Conservation (phyloP, 2,329 filamentous ascomycete genomes). For the Capronia americana region DNA sequence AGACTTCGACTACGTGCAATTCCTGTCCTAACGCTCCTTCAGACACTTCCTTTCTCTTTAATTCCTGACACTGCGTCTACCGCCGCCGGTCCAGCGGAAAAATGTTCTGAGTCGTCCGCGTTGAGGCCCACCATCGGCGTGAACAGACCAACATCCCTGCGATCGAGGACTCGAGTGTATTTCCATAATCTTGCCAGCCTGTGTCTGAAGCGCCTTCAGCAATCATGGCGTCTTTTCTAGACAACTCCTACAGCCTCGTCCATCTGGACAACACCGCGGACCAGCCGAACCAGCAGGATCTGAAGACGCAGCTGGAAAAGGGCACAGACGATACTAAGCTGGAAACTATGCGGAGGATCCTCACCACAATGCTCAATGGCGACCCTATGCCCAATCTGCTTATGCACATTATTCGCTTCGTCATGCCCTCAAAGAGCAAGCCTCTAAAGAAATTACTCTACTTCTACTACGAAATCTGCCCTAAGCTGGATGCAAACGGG, state of each 20-base stretch:
- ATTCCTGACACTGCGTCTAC: background rate
- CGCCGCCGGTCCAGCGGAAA: background rate
- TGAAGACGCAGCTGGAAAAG: constrained; percentile 92
- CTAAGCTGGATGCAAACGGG: constrained; percentile 87
- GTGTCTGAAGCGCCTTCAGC: constrained; percentile 3
- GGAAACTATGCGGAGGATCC: constrained; percentile 93
- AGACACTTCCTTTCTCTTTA: constrained; percentile 1
- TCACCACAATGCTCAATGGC: constrained; percentile 94
- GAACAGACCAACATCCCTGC: constrained; percentile 4
- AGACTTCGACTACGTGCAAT: constrained; percentile 4
- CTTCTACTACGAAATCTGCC: constrained; percentile 95
- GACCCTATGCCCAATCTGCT: constrained; percentile 93
- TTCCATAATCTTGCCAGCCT: background rate
- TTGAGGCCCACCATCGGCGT: constrained; percentile 9
- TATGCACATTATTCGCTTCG: constrained; percentile 99
- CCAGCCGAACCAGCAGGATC: constrained; percentile 85
- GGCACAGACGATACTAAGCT: constrained; percentile 90
- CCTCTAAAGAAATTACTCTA: constrained; percentile 96
- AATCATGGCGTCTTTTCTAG: constrained; percentile 91
- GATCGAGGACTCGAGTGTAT: background rate
- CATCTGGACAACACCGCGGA: constrained; percentile 97
- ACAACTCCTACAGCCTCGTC: constrained; percentile 94
- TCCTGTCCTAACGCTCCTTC: constrained; percentile 5
- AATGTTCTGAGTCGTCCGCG: constrained; percentile 7
- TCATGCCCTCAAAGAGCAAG: constrained; percentile 99